phyloP scores from a whole-genome alignment of 306 rosid genomes.

The Citrullus mucosospermus region DNA sequence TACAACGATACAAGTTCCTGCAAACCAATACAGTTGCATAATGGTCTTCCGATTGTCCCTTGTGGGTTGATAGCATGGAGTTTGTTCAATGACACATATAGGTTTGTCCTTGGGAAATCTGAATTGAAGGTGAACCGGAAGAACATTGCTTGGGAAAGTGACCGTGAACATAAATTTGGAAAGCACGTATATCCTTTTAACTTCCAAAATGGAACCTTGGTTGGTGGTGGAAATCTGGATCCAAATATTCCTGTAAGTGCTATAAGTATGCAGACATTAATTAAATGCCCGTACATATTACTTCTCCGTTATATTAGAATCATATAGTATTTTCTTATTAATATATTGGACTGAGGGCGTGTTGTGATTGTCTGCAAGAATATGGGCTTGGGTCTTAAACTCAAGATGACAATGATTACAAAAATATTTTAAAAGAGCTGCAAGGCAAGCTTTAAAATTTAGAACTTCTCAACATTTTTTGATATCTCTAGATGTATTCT shows the following conservation, averaged over 20 bases:
- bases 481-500: neutral
- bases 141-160: slow-evolving; percentile 94
- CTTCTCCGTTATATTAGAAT: neutral
- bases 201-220: slow-evolving; percentile 84
- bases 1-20: slow-evolving; percentile 59
- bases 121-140: slow-evolving; percentile 63
- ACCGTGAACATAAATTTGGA: slow-evolving; percentile 77
- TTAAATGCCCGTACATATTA: neutral
- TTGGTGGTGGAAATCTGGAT: slow-evolving; percentile 76
- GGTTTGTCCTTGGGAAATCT: slow-evolving; percentile 49
- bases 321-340: neutral
- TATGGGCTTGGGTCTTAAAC: neutral
- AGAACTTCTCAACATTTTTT: neutral
- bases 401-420: neutral
- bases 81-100: slow-evolving; percentile 75
- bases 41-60: slow-evolving; percentile 63
- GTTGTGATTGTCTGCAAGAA: neutral
- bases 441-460: neutral
- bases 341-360: neutral
- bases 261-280: slow-evolving; percentile 1
- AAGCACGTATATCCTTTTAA: slow-evolving; percentile 80
- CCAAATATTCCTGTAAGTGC: slow-evolving; percentile 67
- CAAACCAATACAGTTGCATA: slow-evolving; percentile 45
- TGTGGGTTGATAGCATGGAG: slow-evolving; percentile 98
- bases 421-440: neutral